Evolutionary conservation across 768 basidiomycete species (phyloP).

Genomic region (Lanmaoa pseudosensibilis): DNA sequence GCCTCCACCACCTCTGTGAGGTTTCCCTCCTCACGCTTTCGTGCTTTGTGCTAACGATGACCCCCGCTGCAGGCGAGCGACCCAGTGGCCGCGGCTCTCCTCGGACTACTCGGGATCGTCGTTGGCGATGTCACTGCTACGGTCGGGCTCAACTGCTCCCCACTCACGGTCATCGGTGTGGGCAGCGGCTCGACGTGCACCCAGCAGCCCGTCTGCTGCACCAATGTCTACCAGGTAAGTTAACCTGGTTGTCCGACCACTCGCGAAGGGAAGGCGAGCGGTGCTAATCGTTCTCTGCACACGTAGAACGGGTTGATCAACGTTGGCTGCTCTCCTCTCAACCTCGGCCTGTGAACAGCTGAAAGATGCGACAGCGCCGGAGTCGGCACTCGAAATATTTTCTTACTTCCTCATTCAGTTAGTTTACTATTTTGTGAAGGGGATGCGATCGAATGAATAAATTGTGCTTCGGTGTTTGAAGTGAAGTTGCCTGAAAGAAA

Average conservation of each 20-base stretch:
- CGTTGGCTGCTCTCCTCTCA: constrained; percentile 19
- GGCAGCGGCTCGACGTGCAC: constrained; percentile 8
- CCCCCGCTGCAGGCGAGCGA: background rate
- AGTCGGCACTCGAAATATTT: background rate
- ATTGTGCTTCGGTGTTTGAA: background rate
- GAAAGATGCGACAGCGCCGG: background rate
- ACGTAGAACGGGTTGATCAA: constrained; percentile 12
- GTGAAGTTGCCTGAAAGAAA: background rate
- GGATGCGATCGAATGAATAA: background rate
- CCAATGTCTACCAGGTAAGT: constrained; percentile 6
- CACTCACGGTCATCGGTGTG: background rate
- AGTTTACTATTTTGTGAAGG: background rate
- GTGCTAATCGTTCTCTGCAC: background rate
- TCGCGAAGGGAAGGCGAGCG: too few relatives aligned
- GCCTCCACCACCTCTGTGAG: background rate
- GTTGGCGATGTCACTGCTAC: background rate
- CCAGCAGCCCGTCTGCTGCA: constrained; percentile 21
- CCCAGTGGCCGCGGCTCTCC: background rate
- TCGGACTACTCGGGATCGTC: background rate
- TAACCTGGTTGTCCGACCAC: background rate
- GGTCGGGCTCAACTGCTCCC: constrained; percentile 2
- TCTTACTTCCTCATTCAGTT: background rate
- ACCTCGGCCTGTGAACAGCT: background rate
- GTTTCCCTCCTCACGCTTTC: background rate
- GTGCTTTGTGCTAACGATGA: background rate